Percentiles rank a stretch among this genome's conserved stretches.
Conservation (phyloP, 78 protist genomes). For the Emiliania huxleyi region DNA sequence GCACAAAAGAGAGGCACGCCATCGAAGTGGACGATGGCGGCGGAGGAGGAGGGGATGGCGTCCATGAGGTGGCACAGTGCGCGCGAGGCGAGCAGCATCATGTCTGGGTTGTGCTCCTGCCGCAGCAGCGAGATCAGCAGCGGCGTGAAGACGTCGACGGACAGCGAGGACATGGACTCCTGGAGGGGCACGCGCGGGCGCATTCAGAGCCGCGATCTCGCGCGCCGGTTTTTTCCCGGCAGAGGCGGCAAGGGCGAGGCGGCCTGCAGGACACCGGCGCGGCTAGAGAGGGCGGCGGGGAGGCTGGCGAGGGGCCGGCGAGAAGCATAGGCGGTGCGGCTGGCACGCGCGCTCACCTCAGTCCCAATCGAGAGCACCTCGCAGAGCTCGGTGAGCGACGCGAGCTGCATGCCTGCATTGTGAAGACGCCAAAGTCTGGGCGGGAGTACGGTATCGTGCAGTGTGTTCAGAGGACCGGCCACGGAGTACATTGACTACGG, state of each 20-base stretch:
- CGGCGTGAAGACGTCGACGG: conserved; percentile 53
- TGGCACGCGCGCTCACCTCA: too few relatives aligned
- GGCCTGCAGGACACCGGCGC: too few relatives aligned
- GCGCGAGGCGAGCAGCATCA: conserved; percentile 73
- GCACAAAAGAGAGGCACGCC: conserved; percentile 64
- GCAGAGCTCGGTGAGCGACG: conserved; percentile 72
- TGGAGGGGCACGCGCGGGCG: not conserved
- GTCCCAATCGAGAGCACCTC: conserved; percentile 77
- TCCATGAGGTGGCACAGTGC: conserved; percentile 80
- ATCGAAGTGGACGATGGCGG: conserved; percentile 48
- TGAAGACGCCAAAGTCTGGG: too few relatives aligned
- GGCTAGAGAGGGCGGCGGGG: too few relatives aligned
- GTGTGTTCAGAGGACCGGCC: too few relatives aligned
- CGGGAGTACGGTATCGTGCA: too few relatives aligned
- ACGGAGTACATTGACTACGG: too few relatives aligned
- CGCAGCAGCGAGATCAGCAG: conserved; percentile 47
- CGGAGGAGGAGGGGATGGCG: conserved; percentile 58
- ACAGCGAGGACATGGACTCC: conserved; percentile 63
- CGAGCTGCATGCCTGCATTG: conserved; percentile 45
- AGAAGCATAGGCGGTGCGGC: too few relatives aligned
- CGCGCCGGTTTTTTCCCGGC: too few relatives aligned
- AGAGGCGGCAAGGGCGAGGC: too few relatives aligned
- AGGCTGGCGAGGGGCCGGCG: too few relatives aligned
- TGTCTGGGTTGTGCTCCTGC: conserved; percentile 69
- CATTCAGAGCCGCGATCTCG: too few relatives aligned